Evolutionary conservation across 2,329 filamentous ascomycete genomes (phyloP).

Genomic region (Scedosporium minutisporum): DNA sequence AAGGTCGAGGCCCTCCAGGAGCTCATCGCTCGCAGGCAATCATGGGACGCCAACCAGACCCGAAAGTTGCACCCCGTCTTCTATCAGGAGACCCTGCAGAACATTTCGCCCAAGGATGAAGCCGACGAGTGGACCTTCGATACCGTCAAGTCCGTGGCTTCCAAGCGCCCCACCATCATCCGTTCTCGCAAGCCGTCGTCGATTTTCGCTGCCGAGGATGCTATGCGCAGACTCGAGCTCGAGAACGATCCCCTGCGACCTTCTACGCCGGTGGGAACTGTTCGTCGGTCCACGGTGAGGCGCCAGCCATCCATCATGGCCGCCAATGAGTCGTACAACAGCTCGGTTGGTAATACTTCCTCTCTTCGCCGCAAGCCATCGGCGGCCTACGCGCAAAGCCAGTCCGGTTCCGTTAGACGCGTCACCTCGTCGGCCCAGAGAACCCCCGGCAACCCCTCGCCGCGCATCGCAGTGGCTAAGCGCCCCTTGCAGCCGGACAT

Average conservation of each 20-base stretch:
- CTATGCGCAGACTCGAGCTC: slow-evolving; percentile 49
- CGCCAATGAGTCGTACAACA: background rate
- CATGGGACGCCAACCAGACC: slow-evolving; percentile 67
- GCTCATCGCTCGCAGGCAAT: slow-evolving; percentile 71
- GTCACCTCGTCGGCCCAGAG: slow-evolving; percentile 3
- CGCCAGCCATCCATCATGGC: slow-evolving; percentile 33
- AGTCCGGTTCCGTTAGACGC: slow-evolving; percentile 2
- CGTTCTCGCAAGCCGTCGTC: slow-evolving; percentile 44
- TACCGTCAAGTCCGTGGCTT: slow-evolving; percentile 66
- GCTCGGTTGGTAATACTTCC: background rate
- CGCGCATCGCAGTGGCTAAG: slow-evolving; percentile 42
- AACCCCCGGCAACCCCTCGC: slow-evolving; percentile 27
- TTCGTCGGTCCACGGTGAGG: slow-evolving; percentile 49
- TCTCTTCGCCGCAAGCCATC: slow-evolving; percentile 8
- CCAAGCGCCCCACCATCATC: slow-evolving; percentile 43
- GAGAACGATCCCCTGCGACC: slow-evolving; percentile 51
- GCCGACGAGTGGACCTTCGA: slow-evolving; percentile 93
- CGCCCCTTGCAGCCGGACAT: slow-evolving; percentile 80
- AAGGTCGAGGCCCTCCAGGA: slow-evolving; percentile 84
- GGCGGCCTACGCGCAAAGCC: slow-evolving; percentile 11
- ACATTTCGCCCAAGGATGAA: slow-evolving; percentile 55
- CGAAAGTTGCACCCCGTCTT: slow-evolving; percentile 66
- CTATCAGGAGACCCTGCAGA: slow-evolving; percentile 85
- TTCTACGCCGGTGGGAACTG: slow-evolving; percentile 46
- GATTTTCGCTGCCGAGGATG: slow-evolving; percentile 49